Conservation (phyloP, 2,329 filamentous ascomycete genomes). For the Fusarium burgessii region DNA sequence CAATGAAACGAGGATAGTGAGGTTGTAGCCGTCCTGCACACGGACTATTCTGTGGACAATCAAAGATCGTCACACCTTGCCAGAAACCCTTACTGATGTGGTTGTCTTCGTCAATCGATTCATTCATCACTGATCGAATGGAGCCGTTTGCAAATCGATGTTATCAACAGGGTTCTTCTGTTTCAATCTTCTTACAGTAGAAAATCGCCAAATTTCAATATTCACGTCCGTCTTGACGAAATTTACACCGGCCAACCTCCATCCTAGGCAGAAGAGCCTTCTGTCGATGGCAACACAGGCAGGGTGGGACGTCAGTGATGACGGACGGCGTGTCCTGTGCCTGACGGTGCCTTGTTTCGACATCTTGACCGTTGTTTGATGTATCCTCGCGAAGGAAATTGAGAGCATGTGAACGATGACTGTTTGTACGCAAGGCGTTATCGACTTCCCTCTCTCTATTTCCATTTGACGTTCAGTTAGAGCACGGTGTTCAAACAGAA, state of each 20-base stretch:
- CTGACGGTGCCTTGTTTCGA: conserved; percentile 36
- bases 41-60: conserved; percentile 45
- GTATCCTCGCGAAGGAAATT: conserved; percentile 13
- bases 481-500: conserved; percentile 15
- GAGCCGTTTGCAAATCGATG: conserved; percentile 34
- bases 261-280: conserved; percentile 29
- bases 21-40: conserved; percentile 45
- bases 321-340: conserved; percentile 33
- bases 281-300: conserved; percentile 16
- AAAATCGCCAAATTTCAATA: conserved; percentile 12
- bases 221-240: conserved; percentile 15
- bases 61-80: conserved; percentile 33
- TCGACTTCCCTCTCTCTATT: conserved; percentile 27
- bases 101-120: conserved; percentile 36
- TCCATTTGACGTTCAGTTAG: conserved; percentile 25
- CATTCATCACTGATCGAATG: conserved; percentile 36
- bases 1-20: conserved; percentile 47
- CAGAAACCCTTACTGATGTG: conserved; percentile 28
- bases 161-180: conserved; percentile 36
- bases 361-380: conserved; percentile 22
- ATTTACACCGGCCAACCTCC: conserved; percentile 41
- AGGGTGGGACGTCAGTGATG: conserved; percentile 40
- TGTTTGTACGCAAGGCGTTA: conserved; percentile 31
- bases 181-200: conserved; percentile 17
- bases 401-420: conserved; percentile 22